These are phyloP conservation scores for Xylaria cubensis DNA, from an alignment of 495 filamentous ascomycete species.

Conservation along the genomic window DNA sequence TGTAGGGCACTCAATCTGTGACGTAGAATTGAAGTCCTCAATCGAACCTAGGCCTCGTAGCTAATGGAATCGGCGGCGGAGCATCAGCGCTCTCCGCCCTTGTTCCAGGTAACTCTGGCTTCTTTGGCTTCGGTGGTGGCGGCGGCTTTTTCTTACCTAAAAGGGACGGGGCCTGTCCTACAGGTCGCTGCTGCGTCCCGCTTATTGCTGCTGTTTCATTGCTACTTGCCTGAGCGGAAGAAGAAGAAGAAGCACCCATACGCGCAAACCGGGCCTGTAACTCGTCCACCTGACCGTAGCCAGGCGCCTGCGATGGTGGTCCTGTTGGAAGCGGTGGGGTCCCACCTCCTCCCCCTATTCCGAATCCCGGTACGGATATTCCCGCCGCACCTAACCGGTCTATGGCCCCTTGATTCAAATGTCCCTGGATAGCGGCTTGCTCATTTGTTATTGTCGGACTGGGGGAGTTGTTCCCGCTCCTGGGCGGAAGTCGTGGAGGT, in stretches of 20 bases:
- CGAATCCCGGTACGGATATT: conserved; percentile 80
- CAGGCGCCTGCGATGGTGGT: background rate
- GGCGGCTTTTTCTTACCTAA: conserved; percentile 68
- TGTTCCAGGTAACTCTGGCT: conserved; percentile 43
- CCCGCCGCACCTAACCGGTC: conserved; percentile 76
- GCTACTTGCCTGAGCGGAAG: conserved; percentile 31
- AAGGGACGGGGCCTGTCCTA: conserved; percentile 39
- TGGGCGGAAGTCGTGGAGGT: conserved; percentile 66
- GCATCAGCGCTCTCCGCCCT: conserved; percentile 24
- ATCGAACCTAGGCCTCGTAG: conserved; percentile 49
- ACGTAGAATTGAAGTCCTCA: conserved; percentile 17
- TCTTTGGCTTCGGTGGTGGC: conserved; percentile 73
- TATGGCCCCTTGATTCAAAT: conserved; percentile 72
- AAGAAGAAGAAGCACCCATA: conserved; percentile 48
- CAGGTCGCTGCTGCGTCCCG: conserved; percentile 19
- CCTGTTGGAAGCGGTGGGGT: conserved; percentile 23
- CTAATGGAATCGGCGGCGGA: conserved; percentile 60
- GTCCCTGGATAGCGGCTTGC: conserved; percentile 45
- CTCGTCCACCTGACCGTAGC: conserved; percentile 59
- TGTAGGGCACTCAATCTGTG: conserved; percentile 1
- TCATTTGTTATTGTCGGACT: conserved; percentile 41
- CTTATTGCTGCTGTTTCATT: background rate
- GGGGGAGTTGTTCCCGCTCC: conserved; percentile 57
- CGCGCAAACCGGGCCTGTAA: conserved; percentile 72
- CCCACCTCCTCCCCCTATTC: conserved; percentile 62